A percentile compares a stretch with the other conserved stretches of the same genome.
These are phyloP conservation scores for Pseudohyphozyma bogoriensis DNA, from an alignment of 768 basidiomycete genomes.

Conservation along the genomic window DNA sequence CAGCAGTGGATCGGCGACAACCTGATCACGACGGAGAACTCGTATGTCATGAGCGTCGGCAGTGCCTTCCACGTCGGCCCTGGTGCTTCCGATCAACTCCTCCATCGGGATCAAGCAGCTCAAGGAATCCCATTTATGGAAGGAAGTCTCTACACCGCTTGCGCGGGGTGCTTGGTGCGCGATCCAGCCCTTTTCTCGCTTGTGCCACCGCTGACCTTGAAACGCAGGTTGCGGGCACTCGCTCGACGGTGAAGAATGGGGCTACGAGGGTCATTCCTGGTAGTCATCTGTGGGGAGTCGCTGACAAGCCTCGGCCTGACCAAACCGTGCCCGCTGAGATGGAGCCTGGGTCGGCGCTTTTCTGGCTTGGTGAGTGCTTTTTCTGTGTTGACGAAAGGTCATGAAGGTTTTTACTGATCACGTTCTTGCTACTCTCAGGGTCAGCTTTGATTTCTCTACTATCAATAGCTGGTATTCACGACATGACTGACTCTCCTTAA, in stretches of 20 bases:
- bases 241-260: neutral
- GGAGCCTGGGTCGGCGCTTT: no score
- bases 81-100: neutral
- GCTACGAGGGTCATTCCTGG: constrained; percentile 2
- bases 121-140: neutral
- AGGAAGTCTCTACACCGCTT: neutral
- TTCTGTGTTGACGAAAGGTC: no score
- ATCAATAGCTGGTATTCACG: no score
- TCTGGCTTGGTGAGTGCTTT: neutral
- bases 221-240: neutral
- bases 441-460: no score
- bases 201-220: no score
- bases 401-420: neutral
- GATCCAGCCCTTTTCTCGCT: no score
- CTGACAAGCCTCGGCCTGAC: neutral
- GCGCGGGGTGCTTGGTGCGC: neutral
- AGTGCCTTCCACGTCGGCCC: neutral
- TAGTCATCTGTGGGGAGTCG: neutral
- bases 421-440: neutral
- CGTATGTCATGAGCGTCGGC: neutral
- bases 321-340: neutral
- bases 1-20: neutral
- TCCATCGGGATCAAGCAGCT: neutral
- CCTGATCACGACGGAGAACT: neutral
- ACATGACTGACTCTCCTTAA: no score